These are phyloP conservation scores for Maudiozyma saulgeensis DNA, from an alignment of 805 yeast species.

Conservation along the genomic window DNA sequence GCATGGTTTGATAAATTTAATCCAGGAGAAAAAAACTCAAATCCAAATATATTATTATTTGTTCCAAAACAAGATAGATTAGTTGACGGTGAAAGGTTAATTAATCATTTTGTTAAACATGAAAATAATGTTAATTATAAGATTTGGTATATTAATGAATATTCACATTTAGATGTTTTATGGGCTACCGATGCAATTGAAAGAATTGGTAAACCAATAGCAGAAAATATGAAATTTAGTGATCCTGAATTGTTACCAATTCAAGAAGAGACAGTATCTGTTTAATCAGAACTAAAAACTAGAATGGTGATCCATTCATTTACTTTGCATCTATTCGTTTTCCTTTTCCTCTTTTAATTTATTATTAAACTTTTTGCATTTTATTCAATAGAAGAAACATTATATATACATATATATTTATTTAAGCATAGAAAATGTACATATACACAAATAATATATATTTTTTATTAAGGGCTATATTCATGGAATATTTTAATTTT, in stretches of 20 bases:
- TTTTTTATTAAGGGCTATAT: too few species aligned
- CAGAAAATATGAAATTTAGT: slow-evolving; percentile 24
- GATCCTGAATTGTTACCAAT: neutral
- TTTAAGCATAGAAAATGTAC: too few species aligned
- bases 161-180: slow-evolving; percentile 84
- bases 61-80: slow-evolving; percentile 65
- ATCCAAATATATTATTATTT: slow-evolving; percentile 57
- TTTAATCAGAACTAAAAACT: neutral
- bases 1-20: slow-evolving; percentile 39
- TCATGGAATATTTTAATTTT: neutral
- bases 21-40: slow-evolving; percentile 16
- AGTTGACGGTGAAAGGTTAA: slow-evolving; percentile 67
- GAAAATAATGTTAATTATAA: slow-evolving; percentile 36
- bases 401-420: neutral
- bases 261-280: neutral
- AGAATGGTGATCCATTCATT: neutral
- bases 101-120: slow-evolving; percentile 49
- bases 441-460: neutral
- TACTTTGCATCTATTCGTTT: too few species aligned
- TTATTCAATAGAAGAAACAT: neutral
- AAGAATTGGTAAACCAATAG: slow-evolving; percentile 47
- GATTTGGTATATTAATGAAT: slow-evolving; percentile 39
- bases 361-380: neutral
- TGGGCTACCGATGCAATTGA: slow-evolving; percentile 79
- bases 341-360: too few species aligned